Evolutionary conservation across 2,329 filamentous ascomycete genomes (phyloP), one percentile per base, ranked within the genome.

Genomic region (Aspergillus pseudoterreus): DNA sequence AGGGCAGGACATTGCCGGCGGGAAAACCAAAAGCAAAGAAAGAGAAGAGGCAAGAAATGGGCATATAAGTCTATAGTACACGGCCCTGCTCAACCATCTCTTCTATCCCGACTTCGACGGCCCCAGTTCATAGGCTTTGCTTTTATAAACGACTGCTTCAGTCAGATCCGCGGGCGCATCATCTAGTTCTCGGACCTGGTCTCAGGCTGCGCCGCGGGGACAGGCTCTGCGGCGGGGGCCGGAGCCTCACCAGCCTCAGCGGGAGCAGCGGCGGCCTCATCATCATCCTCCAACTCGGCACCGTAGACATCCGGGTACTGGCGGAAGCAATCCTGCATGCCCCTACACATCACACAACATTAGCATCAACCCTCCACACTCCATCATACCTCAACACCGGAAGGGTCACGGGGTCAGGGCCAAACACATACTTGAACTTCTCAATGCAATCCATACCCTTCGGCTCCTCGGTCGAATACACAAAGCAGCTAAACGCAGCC

Each of bases 401-500:
- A 12, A 3, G 19, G 8, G 3, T 24, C 22, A 12, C 3, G 8
- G 8, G 3, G 32, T 27, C 6, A 6, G 3, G 4, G 38, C 3
- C 6, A 8, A 10, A 32, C 43, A 81, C 87, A 43, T 80, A 94
- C 90, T 95, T 92, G 81, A 96, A 96, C 76, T 94, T 95, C 24
- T 96, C 91, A 67, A 96, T 94, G 76, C 92, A 96, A 69, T 96
- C 91, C 78, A 96, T 92, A 47, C 92, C 92, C 83, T 99, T 99
- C 33, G 92, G 92, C 69, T 99, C 94, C 69, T 95, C 90, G 39
- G 83, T 85, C 3, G 90, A 95, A 76, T 86, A 94, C n/a, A 99
- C 91, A 66, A 99, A 99, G 77, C 94, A 99, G 82, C 91, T 96
- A 66, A 99, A 99, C 0, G 94, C 94, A 21, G 86, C 85, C 78